Conservation (phyloP, 2,329 filamentous ascomycete species). For the Cyphellophora europaea region DNA sequence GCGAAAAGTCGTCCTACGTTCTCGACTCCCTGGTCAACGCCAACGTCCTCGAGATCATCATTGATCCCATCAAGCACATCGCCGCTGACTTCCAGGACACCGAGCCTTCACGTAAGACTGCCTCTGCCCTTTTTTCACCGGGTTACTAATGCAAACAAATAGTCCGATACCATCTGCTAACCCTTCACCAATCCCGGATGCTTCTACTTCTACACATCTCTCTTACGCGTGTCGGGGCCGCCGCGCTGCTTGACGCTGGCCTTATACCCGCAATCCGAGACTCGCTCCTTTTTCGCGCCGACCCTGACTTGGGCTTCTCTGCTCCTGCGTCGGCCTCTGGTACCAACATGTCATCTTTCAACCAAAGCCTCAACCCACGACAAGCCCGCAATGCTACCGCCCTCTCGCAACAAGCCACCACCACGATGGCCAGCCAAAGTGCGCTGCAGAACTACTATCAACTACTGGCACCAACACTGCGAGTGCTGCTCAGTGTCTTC, state of each 20-base stretch:
- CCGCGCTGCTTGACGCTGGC: constrained; percentile 78
- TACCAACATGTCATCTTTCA: not conserved
- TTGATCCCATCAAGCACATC: constrained; percentile 76
- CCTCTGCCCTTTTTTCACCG: constrained; percentile 1
- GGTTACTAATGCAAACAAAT: constrained; percentile 5
- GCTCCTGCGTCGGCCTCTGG: constrained; percentile 7
- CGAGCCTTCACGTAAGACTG: constrained; percentile 43
- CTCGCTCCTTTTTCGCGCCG: constrained; percentile 77
- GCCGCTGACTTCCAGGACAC: constrained; percentile 60
- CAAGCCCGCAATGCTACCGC: not conserved
- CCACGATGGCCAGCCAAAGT: constrained; percentile 53
- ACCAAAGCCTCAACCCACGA: not conserved
- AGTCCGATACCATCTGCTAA: constrained; percentile 48
- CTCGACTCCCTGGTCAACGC: constrained; percentile 72
- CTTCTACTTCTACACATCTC: constrained; percentile 75
- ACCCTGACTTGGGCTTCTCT: constrained; percentile 78
- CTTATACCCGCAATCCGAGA: constrained; percentile 72
- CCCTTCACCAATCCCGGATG: constrained; percentile 64
- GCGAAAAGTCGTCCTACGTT: constrained; percentile 63
- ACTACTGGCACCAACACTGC: constrained; percentile 68
- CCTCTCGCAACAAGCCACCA: constrained; percentile 1
- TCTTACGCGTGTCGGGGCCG: constrained; percentile 75
- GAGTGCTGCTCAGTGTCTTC: constrained; percentile 73
- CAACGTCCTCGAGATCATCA: constrained; percentile 83
- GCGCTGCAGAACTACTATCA: constrained; percentile 76